These are phyloP conservation scores for Monocercomonoides exilis DNA, from an alignment of 78 protist genomes.

Conservation along the genomic window DNA sequence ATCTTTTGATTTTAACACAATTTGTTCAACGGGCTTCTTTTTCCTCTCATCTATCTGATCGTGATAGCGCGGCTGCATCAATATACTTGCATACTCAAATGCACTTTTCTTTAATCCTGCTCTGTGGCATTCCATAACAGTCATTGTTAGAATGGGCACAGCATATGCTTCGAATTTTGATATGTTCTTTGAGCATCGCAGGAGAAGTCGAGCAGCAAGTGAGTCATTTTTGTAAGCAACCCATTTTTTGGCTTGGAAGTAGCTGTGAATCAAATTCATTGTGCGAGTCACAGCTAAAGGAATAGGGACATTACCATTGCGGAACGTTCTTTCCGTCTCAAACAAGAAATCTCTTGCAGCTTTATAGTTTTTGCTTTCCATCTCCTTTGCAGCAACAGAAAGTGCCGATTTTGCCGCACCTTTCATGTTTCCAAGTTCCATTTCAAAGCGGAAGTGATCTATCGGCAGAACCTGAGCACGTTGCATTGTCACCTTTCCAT, in stretches of 20 bases:
- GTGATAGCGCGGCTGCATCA: conserved; percentile 56
- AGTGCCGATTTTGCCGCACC: background rate
- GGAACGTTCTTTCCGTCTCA: background rate
- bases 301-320: background rate
- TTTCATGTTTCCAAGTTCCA: background rate
- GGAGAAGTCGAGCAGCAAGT: conserved; percentile 57
- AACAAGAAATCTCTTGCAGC: background rate
- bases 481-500: too few relatives aligned
- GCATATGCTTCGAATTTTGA: conserved; percentile 54
- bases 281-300: background rate
- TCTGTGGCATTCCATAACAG: conserved; percentile 61
- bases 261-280: background rate
- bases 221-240: conserved; percentile 22
- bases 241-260: background rate
- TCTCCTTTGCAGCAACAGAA: background rate
- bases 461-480: background rate
- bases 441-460: background rate
- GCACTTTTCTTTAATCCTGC: conserved; percentile 32
- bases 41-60: conserved; percentile 25
- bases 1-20: conserved; percentile 2
- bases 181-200: conserved; percentile 58
- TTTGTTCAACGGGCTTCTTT: conserved; percentile 51
- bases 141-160: conserved; percentile 57
- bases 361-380: background rate
- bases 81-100: conserved; percentile 51